Percentiles rank a stretch among this genome's conserved stretches.
phyloP scores from a whole-genome alignment of 306 rosid species.

The Vigna unguiculata region DNA sequence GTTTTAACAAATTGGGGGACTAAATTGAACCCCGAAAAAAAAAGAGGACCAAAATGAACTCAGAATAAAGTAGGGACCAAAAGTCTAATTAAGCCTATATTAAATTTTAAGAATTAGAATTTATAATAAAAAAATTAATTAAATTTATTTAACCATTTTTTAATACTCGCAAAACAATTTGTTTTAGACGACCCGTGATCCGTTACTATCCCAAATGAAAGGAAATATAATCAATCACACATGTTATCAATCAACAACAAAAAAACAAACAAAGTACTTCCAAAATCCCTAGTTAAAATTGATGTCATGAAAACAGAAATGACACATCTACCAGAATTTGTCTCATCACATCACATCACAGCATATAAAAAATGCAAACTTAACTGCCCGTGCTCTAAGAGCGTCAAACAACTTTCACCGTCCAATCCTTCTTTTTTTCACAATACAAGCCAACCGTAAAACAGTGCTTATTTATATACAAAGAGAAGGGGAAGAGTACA shows the following conservation, averaged over 20 bases:
- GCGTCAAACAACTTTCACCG: constrained; percentile 15
- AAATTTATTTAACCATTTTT: no score
- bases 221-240: neutral
- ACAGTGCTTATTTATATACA: constrained; percentile 62
- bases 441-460: constrained; percentile 28
- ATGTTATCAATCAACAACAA: neutral
- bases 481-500: neutral
- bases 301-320: neutral
- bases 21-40: no score
- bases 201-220: neutral
- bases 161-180: neutral
- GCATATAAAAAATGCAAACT: constrained; percentile 23
- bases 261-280: neutral
- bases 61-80: no score
- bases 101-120: no score
- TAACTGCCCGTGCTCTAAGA: constrained; percentile 19
- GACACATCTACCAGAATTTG: neutral
- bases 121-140: no score
- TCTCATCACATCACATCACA: neutral
- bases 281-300: neutral
- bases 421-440: neutral
- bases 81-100: no score
- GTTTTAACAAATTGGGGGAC: no score
- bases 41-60: no score
- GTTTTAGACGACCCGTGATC: no score